Evolutionary conservation across 148 eudicot species (phyloP), one percentile per base, ranked within the genome.

Genomic region (Vaccinium myrtillus): DNA sequence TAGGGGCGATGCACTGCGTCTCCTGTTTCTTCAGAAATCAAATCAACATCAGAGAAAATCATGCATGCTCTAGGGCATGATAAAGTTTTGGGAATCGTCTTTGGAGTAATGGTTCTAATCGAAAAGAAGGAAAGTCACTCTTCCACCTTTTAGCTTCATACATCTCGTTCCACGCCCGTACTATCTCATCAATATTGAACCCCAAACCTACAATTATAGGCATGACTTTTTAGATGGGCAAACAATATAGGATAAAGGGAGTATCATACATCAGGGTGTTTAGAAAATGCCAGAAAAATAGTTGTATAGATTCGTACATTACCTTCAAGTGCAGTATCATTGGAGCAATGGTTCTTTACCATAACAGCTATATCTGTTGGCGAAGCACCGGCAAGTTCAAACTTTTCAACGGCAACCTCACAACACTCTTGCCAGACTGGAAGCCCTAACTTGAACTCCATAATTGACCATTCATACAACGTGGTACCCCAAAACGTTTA

Each of bases 101-200:
- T 82, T 94, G 86, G 87, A 97, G 90, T 36, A 95, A 83, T 8
- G 99, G 99, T 88, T 95, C 99, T 54, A 97, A 81, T 50, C 98
- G 89, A 77, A 89, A 97, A 71, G 98, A 93, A 58, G 95, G 93
- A 79, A 93, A 88, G 61, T 87, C 87, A 67, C 88, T 91, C 75
- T 90, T 88, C 98, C 93, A 94, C 85, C 86, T 90, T 87, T 93
- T 95, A 46, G 98, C 99, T 82, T 97, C 99, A 84, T 93, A 92
- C 99, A 97, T 92, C 84, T 97, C 99, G 74, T 94, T 94, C 99
- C 99, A 97, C 69, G 99, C 99, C 83, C 94, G 98, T 84, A 97
- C 92, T 89, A 95, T 93, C 94, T 97, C 99, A 81, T 97, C 98
- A 81, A 97, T 92, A 82, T 95, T 95, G 92, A 97, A 97, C 39